phyloP scores from a whole-genome alignment of 306 rosid species.

The Prunus persica region Prunus_persica_NCBIv2 NC_034015.1:18327001-18327500 shows the following conservation, averaged over 20 bases:
- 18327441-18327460: slow-evolving; percentile 24
- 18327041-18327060: background rate
- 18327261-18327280: slow-evolving; percentile 67
- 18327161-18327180: slow-evolving; percentile 43
- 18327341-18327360: slow-evolving; percentile 92
- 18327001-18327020: background rate
- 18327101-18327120: background rate
- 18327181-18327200: slow-evolving; percentile 92
- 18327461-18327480: slow-evolving; percentile 84
- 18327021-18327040: background rate
- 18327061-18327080: background rate
- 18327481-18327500: slow-evolving; percentile 96
- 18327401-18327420: background rate
- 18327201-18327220: slow-evolving; percentile 76
- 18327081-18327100: background rate
- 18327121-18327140: background rate
- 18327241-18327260: slow-evolving; percentile 66
- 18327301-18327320: slow-evolving; percentile 69
- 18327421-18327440: background rate
- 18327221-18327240: slow-evolving; percentile 85
- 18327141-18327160: background rate
- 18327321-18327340: slow-evolving; percentile 85
- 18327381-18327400: slow-evolving; percentile 52
- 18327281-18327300: slow-evolving; percentile 74
- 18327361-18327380: slow-evolving; percentile 83